Percentiles rank a stretch among this genome's conserved stretches.
These are phyloP conservation scores for Kodamaea leandrae DNA, from an alignment of 805 yeast species.

Conservation along the genomic window DNA sequence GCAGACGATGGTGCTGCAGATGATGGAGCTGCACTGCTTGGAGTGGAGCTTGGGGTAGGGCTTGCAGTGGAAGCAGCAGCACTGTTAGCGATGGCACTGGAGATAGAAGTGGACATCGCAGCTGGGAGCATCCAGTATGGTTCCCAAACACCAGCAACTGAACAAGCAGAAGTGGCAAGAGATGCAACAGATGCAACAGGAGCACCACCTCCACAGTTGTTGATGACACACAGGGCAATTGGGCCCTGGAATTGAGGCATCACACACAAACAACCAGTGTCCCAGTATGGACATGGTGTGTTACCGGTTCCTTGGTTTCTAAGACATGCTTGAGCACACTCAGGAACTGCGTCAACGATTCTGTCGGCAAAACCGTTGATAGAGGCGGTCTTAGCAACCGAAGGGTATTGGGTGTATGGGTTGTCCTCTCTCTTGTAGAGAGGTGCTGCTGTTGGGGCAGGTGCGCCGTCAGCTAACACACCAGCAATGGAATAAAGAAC, in stretches of 20 bases:
- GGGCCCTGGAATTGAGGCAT: conserved; percentile 32
- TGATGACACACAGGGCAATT: conserved; percentile 33
- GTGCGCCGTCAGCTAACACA: conserved; percentile 3
- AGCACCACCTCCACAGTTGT: conserved; percentile 26
- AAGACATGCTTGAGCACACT: conserved; percentile 36
- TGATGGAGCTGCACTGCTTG: conserved; percentile 4
- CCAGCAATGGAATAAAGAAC: conserved; percentile 2
- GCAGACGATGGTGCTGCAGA: conserved; percentile 5
- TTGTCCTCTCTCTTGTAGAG: conserved; percentile 5
- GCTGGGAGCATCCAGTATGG: conserved; percentile 33
- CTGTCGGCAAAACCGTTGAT: conserved; percentile 43
- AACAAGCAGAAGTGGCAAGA: conserved; percentile 32
- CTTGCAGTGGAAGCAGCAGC: conserved; percentile 4
- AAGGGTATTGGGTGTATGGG: conserved; percentile 31
- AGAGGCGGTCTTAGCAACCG: conserved; percentile 34
- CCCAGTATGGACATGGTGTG: conserved; percentile 48
- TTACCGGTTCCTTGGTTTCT: conserved; percentile 24
- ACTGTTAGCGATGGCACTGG: conserved; percentile 22
- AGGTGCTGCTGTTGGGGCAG: conserved; percentile 3
- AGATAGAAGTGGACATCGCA: conserved; percentile 22
- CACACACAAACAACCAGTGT: conserved; percentile 44
- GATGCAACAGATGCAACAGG: conserved; percentile 26
- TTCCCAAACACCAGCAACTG: conserved; percentile 31
- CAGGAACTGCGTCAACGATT: conserved; percentile 30
- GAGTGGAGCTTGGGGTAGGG: conserved; percentile 13